Percentiles rank a stretch among this genome's conserved stretches.
phyloP scores from a whole-genome alignment of 1,284 basidiomycete species.

The Volvariella surrecta region DNA sequence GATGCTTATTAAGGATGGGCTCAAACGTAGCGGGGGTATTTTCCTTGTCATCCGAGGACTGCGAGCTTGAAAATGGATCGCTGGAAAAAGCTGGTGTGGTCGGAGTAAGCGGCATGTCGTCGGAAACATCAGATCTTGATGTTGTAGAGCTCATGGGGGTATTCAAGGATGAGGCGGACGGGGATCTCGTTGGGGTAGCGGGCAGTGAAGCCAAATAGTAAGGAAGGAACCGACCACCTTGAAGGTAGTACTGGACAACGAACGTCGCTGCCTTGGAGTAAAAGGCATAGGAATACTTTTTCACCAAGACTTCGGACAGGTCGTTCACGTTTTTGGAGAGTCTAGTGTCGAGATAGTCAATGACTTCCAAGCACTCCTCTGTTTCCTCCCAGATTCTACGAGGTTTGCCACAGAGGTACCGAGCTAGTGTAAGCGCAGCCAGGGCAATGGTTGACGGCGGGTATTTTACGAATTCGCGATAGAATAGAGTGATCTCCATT shows the following conservation, averaged over 20 bases:
- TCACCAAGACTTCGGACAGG: constrained; percentile 88
- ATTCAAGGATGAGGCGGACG: constrained; percentile 45
- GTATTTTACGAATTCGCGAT: constrained; percentile 89
- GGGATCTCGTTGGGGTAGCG: constrained; percentile 57
- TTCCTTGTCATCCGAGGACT: constrained; percentile 70
- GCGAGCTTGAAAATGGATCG: constrained; percentile 45
- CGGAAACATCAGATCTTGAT: constrained; percentile 63
- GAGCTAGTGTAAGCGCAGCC: constrained; percentile 83
- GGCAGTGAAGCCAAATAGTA: constrained; percentile 48
- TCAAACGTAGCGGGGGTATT: constrained; percentile 63
- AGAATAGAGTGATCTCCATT: constrained; percentile 98
- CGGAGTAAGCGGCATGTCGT: constrained; percentile 76
- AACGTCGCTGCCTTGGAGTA: constrained; percentile 92
- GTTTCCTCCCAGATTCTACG: constrained; percentile 76
- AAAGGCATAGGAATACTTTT: constrained; percentile 95
- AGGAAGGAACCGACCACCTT: constrained; percentile 61
- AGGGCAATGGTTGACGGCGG: constrained; percentile 82
- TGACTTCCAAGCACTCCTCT: constrained; percentile 67
- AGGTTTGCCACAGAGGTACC: constrained; percentile 76
- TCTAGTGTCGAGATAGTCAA: constrained; percentile 79
- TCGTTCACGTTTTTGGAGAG: constrained; percentile 82
- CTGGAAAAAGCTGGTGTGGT: constrained; percentile 55
- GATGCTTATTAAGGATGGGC: constrained; percentile 61
- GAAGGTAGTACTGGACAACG: constrained; percentile 87
- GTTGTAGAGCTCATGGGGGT: constrained; percentile 70